A percentile compares a stretch with the other conserved stretches of the same genome.
These are phyloP conservation scores for Phyllostachys edulis DNA, from an alignment of 176 grass and related monocot genomes.

Conservation along the genomic window DNA sequence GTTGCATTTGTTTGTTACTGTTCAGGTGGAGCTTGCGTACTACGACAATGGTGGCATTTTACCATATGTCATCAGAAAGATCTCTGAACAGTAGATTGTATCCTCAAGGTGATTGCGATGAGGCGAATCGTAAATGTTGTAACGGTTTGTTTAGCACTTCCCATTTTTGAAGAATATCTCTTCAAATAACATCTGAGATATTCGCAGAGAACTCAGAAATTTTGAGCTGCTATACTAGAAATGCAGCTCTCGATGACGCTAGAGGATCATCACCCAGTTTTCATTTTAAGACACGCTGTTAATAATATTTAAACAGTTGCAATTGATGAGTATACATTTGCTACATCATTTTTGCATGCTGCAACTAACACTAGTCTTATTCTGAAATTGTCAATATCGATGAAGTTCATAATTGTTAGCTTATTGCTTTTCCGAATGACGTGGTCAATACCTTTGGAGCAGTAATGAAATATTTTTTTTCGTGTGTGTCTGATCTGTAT, in stretches of 20 bases:
- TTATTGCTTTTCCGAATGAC: background rate
- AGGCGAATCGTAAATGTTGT: constrained; percentile 37
- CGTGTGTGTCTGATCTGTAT: background rate
- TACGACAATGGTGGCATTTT: constrained; percentile 91
- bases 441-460: background rate
- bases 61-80: constrained; percentile 79
- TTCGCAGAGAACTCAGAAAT: constrained; percentile 32
- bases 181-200: constrained; percentile 47
- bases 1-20: background rate
- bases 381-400: background rate
- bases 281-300: constrained; percentile 1
- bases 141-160: constrained; percentile 46
- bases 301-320: constrained; percentile 28
- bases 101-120: constrained; percentile 19
- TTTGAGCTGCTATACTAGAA: constrained; percentile 24
- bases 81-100: constrained; percentile 49
- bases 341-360: background rate
- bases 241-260: background rate
- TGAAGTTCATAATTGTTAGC: background rate
- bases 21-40: constrained; percentile 94
- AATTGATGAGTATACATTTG: constrained; percentile 13
- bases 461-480: background rate
- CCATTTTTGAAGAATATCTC: constrained; percentile 32
- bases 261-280: background rate
- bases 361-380: background rate